Base-by-base conservation (phyloP, 768 basidiomycete genomes). In the Termitomyces sp. region DNA sequence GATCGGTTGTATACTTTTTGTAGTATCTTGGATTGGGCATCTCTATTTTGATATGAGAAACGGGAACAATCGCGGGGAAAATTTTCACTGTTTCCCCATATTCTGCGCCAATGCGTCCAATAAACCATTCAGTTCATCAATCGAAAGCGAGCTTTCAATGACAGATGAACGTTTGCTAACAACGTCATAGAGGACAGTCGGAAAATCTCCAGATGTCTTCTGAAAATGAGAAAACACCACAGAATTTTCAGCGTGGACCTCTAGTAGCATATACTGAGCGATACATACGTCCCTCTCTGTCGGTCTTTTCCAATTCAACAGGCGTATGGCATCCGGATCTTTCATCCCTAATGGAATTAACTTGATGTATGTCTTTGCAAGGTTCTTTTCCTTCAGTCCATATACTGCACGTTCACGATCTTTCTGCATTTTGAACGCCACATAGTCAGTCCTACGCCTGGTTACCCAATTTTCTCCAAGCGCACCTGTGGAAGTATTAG, bases 341-440 rank as follows among this genome's bases (percentile, higher is more conserved):
- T 85, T 84, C 69, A 74, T 82, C 41, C 89, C 88, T 3, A 99
- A 78, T 1, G 91, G 92, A 38, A 98, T 89, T 2, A 95, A 81
- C 61, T 89, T 87, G 75, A 96, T 93, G 69, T 95, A 97, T 10
- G 85, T 86, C 72, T 95, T 98, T 5, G 95, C 95, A 3, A 99
- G 76, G 68, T 90, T 91, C 74, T 90, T 91, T 76, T 99, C 97
- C 70, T 99, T 99, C 64, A 97, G 72, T 14, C 94, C 92, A 71
- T 98, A 99, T 0, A 95, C 87, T 0, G 92, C 83, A 55, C 97
- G 86, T 62, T 98, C 93, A 36, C 89, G 82, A 70, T 98, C 97
- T 83, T 97, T 92, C 94, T 98, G 70, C 23, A 52, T 30, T n/a
- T 20, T 43, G 26, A 47, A 54, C 43, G 36, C 53, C 47, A 51